Conservation (phyloP, 257 asterid genomes). For the Solanum phureja region DNA sequence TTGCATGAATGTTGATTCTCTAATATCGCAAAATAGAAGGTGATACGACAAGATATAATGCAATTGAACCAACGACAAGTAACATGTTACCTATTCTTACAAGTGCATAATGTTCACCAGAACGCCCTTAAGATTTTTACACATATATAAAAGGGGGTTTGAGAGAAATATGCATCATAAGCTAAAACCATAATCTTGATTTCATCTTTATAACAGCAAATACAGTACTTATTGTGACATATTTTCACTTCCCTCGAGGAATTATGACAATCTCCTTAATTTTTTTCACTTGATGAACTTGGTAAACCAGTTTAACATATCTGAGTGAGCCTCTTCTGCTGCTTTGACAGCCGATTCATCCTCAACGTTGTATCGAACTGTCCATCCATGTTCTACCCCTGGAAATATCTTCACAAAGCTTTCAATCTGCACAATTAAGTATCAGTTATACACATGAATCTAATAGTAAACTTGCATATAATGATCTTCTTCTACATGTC, state of each 20-base stretch:
- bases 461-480: neutral
- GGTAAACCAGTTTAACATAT: constrained; percentile 48
- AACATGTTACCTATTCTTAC: neutral
- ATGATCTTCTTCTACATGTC: neutral
- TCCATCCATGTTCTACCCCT: constrained; percentile 62
- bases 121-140: neutral
- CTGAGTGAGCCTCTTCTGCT: constrained; percentile 52
- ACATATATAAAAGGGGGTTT: neutral
- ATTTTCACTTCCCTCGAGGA: neutral
- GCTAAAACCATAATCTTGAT: neutral
- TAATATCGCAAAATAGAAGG: neutral
- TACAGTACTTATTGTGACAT: neutral
- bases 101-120: neutral
- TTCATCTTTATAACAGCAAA: neutral
- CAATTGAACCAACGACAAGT: neutral
- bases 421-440: constrained; percentile 31
- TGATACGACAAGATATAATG: neutral
- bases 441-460: neutral
- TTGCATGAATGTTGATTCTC: neutral
- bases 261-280: neutral
- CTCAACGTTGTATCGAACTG: constrained; percentile 27
- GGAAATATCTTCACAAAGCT: constrained; percentile 57
- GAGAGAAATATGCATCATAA: neutral
- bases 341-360: constrained; percentile 39
- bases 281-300: constrained; percentile 31